Evolutionary conservation across 2,329 filamentous ascomycete species (phyloP).

Genomic region (Penicillium italicum): DNA sequence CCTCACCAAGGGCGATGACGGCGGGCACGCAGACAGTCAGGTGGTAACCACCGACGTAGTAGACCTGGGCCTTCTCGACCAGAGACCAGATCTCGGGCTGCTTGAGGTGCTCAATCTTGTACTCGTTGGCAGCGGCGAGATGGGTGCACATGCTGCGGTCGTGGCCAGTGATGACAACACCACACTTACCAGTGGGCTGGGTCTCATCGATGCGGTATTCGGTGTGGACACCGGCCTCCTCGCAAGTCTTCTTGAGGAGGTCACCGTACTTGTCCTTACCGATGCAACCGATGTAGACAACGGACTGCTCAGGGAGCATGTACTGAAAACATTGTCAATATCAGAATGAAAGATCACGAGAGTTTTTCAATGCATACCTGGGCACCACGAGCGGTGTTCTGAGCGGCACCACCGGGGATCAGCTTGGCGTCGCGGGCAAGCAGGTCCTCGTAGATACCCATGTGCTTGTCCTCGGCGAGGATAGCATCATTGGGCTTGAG

Average conservation of each 20-base stretch:
- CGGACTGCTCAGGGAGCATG: conserved; percentile 82
- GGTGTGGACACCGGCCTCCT: conserved; percentile 81
- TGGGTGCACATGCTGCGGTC: conserved; percentile 94
- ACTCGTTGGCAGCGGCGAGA: conserved; percentile 93
- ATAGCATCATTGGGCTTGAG: conserved; percentile 97
- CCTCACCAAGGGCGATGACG: conserved; percentile 82
- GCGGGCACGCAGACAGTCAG: conserved; percentile 92
- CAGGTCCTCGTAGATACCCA: conserved; percentile 86
- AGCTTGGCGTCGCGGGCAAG: conserved; percentile 89
- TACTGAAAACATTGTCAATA: conserved; percentile 55
- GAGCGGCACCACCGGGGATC: conserved; percentile 91
- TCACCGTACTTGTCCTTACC: conserved; percentile 95
- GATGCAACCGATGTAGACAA: conserved; percentile 89
- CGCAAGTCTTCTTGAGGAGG: conserved; percentile 79
- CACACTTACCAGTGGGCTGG: conserved; percentile 86
- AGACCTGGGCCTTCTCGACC: conserved; percentile 81
- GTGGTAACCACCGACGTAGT: conserved; percentile 95
- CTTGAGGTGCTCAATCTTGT: conserved; percentile 91
- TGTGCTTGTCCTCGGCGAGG: conserved; percentile 88
- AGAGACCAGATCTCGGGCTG: conserved; percentile 86
- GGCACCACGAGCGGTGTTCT: conserved; percentile 94
- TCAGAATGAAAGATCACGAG: background rate
- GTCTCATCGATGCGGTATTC: conserved; percentile 90
- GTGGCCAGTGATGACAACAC: conserved; percentile 94
- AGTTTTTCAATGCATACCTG: conserved; percentile 51